Base-by-base conservation (phyloP, 2,329 filamentous ascomycete genomes). In the Alternaria atra region DNA sequence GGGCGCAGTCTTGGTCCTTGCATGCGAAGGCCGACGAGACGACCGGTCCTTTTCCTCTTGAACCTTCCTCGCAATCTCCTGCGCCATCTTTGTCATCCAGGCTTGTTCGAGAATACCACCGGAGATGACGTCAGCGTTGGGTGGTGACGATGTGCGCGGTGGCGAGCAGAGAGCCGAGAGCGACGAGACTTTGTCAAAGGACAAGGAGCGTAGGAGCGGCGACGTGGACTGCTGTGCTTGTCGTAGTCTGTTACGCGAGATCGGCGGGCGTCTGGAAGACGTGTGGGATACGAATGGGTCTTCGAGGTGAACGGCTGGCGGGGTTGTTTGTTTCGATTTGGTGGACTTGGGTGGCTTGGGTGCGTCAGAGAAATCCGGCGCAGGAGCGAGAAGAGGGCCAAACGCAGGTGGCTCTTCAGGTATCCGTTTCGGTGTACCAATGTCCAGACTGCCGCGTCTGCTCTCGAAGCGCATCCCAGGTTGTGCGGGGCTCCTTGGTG, bases 41-140 rank as follows among this genome's bases (percentile, higher is more conserved):
- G 58, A 52, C 40, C 35, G 34, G n/a, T 77, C 80, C 80, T 97
- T 95, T 80, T 97, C 92, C 69, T 97, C 92, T 67, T 94, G 92
- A 66, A 97, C 93, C 57, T 92, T 90, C 52, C 89, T 85, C 35
- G 93, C 93, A 71, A 98, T 94, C 79, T 98, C 95, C 65, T 90
- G 90, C 5, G 94, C 94, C 87, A 99, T 95, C 82, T 97, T 95
- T 82, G 90, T 89, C 80, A 95, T 91, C 91, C 92, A 95, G 3
- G 91, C 92, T 77, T 93, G 90, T 75, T 93, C 91, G 27, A 92
- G 82, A 50, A 93, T 91, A 17, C 83, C 83, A 13, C 83, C 67
- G 0, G 72, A 73, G 39, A 67, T 65, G 47, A 62, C 62, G 35
- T 77, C 71, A 17, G 63, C 54, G 43, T 70, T 68, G 1, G 70